Evolutionary conservation across 2,329 filamentous ascomycete genomes (phyloP), one percentile per base, ranked within the genome.

Genomic region (Talaromyces atroroseus): DNA sequence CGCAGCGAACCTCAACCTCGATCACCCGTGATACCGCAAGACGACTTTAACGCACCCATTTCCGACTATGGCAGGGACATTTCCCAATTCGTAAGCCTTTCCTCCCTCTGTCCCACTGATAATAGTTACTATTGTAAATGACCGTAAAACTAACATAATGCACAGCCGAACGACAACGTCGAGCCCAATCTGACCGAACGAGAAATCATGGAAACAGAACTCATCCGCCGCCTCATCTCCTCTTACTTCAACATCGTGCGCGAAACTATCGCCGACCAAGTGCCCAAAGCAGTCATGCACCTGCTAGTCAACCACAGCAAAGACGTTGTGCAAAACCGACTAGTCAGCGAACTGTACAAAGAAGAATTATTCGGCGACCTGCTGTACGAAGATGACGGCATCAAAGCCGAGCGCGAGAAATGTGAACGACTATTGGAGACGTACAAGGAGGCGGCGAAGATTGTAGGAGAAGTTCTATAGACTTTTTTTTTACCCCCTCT

Each of bases 161-260:
- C 21, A 14, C 34, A 76, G 70, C 68, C 72, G 48, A 68, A 69
- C 59, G 71, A 77, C 54, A 70, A 71, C 52, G 83, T 86, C 59
- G 91, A 95, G 68, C 91, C 91, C 34, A 90, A 90, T 56, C 83
- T 99, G 66, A 96, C 92, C 0, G 94, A 99, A 64, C 89, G 94
- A 52, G 94, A 99, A 76, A 89, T 91, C 46, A 89, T 99, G 78
- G 94, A 99, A 76, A 97, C 94, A 10, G 94, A 99, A 74, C 85
- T 99, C 42, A 99, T 99, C 71, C 88, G 92, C 48, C 89, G 92
- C 48, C 83, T 99, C 56, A 99, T 99, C 71, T 95, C 90, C 32
- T 96, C 92, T 1, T 99, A 99, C 79, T 99, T 99, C 80, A 95
- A 96, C 73, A 99, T 99, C 67, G 94, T 99, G 48, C 89, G 94